Percentiles rank a stretch among this genome's conserved stretches.
phyloP scores from a whole-genome alignment of 345 rosid genomes.

The Litchi chinensis region DNA sequence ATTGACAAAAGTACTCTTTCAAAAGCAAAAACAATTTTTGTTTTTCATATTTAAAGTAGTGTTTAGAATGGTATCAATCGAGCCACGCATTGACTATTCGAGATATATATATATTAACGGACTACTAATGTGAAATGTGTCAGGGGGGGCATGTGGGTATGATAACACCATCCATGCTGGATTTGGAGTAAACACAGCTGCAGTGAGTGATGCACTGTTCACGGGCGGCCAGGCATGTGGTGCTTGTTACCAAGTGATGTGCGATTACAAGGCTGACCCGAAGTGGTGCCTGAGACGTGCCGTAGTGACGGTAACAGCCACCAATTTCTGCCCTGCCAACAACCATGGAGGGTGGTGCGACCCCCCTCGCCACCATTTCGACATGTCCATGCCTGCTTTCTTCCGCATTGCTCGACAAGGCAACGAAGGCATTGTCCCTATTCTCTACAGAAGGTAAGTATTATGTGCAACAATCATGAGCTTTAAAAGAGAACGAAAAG shows the following conservation, averaged over 20 bases:
- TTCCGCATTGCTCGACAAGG: slow-evolving; percentile 67
- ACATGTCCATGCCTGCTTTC: slow-evolving; percentile 79
- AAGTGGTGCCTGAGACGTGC: slow-evolving; percentile 73
- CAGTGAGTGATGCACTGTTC: slow-evolving; percentile 67
- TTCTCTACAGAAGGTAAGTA: slow-evolving; percentile 58
- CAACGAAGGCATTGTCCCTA: slow-evolving; percentile 78
- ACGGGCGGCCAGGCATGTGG: slow-evolving; percentile 73
- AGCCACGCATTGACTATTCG: too few relatives aligned
- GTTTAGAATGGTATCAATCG: too few relatives aligned
- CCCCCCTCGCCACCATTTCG: slow-evolving; percentile 77
- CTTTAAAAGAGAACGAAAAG: too few relatives aligned
- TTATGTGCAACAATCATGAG: background rate
- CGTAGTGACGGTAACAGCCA: slow-evolving; percentile 64
- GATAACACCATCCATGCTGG: slow-evolving; percentile 78
- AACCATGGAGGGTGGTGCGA: slow-evolving; percentile 85
- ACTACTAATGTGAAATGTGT: background rate
- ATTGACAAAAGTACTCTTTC: too few relatives aligned
- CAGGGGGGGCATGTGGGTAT: slow-evolving; percentile 92
- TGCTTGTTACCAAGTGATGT: slow-evolving; percentile 69
- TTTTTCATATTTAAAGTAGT: too few relatives aligned
- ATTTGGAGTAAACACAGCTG: slow-evolving; percentile 73
- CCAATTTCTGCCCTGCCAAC: slow-evolving; percentile 83
- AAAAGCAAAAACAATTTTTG: too few relatives aligned
- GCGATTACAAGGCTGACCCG: slow-evolving; percentile 61
- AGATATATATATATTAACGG: background rate